These are phyloP conservation scores for slime mould (Dictyostelium discoideum) DNA, from an alignment of 78 protist genomes.

Conservation along the genomic window DNA sequence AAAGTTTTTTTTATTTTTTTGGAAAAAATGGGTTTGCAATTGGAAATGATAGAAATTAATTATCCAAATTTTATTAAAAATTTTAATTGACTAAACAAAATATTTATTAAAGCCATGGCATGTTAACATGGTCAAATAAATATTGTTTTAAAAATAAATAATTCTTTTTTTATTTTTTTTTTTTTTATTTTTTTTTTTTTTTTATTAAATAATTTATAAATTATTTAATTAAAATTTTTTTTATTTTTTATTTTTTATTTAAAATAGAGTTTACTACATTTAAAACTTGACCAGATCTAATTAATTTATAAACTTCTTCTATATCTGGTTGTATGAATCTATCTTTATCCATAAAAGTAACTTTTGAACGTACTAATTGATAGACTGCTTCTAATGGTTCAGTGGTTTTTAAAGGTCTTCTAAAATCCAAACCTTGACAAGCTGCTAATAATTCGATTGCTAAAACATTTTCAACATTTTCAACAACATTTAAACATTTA, in stretches of 20 bases:
- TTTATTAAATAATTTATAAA: too few relatives aligned
- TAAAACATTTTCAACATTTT: conserved; percentile 89
- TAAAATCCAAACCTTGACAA: conserved; percentile 89
- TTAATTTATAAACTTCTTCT: conserved; percentile 68
- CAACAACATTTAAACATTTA: conserved; percentile 83
- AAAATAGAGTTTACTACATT: conserved; percentile 15
- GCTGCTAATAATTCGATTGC: conserved; percentile 95
- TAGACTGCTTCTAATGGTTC: conserved; percentile 83
- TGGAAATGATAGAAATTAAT: too few relatives aligned
- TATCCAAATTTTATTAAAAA: too few relatives aligned
- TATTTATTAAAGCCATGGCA: too few relatives aligned
- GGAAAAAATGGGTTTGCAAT: too few relatives aligned
- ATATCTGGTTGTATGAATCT: conserved; percentile 87
- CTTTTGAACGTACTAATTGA: conserved; percentile 79
- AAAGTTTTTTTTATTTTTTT: too few relatives aligned
- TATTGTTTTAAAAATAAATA: too few relatives aligned
- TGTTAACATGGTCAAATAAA: too few relatives aligned
- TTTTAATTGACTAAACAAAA: too few relatives aligned
- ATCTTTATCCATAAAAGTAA: conserved; percentile 85
- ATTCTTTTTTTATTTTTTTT: too few relatives aligned
- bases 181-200: too few relatives aligned
- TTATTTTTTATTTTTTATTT: neutral
- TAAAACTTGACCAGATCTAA: conserved; percentile 57
- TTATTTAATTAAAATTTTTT: neutral
- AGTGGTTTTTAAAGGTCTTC: conserved; percentile 77